Conservation (phyloP, 306 rosid genomes). For the Carpinus fangiana region DNA sequence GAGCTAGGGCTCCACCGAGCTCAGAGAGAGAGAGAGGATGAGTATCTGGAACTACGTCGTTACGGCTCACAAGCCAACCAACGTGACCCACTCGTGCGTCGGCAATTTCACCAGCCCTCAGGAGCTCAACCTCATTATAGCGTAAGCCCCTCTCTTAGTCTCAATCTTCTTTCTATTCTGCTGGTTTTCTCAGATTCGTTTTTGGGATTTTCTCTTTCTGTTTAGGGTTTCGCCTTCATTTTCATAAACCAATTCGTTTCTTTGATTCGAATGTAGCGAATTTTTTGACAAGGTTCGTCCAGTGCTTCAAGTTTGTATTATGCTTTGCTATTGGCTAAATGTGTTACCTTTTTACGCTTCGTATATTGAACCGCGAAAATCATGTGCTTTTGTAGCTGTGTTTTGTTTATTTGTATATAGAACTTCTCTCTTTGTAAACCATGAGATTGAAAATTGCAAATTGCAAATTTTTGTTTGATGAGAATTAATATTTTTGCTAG, state of each 20-base stretch:
- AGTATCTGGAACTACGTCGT: conserved; percentile 97
- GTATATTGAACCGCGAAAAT: too few species aligned
- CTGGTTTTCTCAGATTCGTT: neutral
- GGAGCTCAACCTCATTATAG: conserved; percentile 91
- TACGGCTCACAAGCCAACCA: conserved; percentile 97
- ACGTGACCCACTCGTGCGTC: conserved; percentile 92
- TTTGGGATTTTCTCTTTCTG: neutral
- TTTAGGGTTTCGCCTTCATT: conserved; percentile 31
- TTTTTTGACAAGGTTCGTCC: too few species aligned
- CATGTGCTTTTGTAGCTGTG: too few species aligned
- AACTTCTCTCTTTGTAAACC: too few species aligned
- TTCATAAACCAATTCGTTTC: neutral
- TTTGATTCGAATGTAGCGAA: neutral
- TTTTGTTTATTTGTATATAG: too few species aligned
- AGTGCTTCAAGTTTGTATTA: neutral
- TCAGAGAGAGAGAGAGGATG: conserved; percentile 41
- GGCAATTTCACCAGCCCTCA: conserved; percentile 96
- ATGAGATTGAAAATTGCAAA: too few species aligned
- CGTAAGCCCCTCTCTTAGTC: conserved; percentile 38
- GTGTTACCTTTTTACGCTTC: neutral
- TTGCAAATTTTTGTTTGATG: too few species aligned
- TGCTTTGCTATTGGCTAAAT: neutral
- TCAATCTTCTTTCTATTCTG: neutral
- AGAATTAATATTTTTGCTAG: too few species aligned
- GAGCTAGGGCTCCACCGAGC: too few species aligned